Base-by-base conservation (phyloP, 192 early-diverging fungal genomes). In the Coemansia sp. region DNA sequence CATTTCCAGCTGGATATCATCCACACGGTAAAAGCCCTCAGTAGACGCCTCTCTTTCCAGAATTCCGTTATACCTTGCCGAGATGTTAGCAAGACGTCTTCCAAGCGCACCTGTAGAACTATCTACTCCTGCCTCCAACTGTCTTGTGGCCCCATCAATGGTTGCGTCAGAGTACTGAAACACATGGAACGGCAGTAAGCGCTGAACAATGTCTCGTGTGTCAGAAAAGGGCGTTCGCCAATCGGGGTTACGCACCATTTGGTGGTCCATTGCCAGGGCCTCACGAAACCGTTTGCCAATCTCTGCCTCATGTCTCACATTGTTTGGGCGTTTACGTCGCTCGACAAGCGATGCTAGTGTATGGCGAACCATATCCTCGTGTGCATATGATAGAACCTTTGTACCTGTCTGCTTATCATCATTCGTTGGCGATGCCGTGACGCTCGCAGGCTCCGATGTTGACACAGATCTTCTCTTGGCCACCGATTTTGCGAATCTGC, bases 111-210 rank as follows among this genome's bases (percentile, higher is more conserved):
- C 36, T 3, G 67, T 32, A 7, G 72, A 68, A 0, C 19, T 41
- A 16, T 19, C 41, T 3, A 65, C 41, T 22, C 41, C 58, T 32
- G 19, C 16, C 39, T 77, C 80, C 47, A 63, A 63, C 5, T 37
- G 68, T 37, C 13, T 55, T 16, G 65, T 66, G 11, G 41, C 69
- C 4, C 63, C 26, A n/a, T 82, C 80, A 1, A 77, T 62, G 1
- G 48, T 59, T 16, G 49, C 0, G 56, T 86, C 75, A 3, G 89
- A 88, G 62, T 89, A 87, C 73, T 91, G 90, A 61, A 83, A 91
- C 49, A 93, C 80, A 56, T 93, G 90, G 76, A 85, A 93, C 1
- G 91, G 91, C 52, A 93, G 68, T 19, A 93, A 73, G 16, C 90
- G 75, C 63, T 87, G 76, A 47, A 91, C 78, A 0, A 84, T 86